phyloP scores from a whole-genome alignment of 179 eudicot species.

The Carnegiea gigantea region DNA sequence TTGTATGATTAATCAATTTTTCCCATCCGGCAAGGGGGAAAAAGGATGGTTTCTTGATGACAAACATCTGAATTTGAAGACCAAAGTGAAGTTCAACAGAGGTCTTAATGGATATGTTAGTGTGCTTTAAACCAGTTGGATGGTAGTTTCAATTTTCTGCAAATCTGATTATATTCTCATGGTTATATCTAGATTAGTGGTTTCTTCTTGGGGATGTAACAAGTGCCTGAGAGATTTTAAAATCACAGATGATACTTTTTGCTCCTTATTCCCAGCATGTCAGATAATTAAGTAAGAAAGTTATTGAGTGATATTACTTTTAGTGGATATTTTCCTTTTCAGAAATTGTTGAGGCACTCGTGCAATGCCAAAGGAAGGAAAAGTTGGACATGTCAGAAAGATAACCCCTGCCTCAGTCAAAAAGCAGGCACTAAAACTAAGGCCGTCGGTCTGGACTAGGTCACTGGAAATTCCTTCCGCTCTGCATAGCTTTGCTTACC shows the following conservation, averaged over 20 bases:
- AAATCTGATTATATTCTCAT: neutral
- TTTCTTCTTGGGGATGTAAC: neutral
- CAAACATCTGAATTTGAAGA: conserved; percentile 6
- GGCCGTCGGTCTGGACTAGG: neutral
- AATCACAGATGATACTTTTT: neutral
- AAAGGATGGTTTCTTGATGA: neutral
- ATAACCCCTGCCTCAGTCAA: neutral
- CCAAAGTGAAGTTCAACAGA: neutral
- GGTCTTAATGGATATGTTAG: neutral
- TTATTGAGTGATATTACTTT: neutral
- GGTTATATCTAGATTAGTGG: neutral
- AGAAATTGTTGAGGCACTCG: neutral
- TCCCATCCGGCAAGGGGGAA: neutral
- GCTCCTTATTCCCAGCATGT: neutral
- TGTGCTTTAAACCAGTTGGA: neutral
- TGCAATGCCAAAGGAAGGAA: neutral
- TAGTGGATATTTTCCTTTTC: neutral
- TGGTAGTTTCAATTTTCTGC: neutral
- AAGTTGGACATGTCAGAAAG: neutral
- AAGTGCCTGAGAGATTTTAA: neutral
- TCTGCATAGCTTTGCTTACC: neutral
- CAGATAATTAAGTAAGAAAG: neutral
- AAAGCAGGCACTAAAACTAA: neutral
- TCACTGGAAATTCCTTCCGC: neutral
- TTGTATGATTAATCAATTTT: neutral